Evolutionary conservation across 164 flowering plant genomes (phyloP), one percentile per base, ranked within the genome.

Genomic region (Magnolia changhungtana): DNA sequence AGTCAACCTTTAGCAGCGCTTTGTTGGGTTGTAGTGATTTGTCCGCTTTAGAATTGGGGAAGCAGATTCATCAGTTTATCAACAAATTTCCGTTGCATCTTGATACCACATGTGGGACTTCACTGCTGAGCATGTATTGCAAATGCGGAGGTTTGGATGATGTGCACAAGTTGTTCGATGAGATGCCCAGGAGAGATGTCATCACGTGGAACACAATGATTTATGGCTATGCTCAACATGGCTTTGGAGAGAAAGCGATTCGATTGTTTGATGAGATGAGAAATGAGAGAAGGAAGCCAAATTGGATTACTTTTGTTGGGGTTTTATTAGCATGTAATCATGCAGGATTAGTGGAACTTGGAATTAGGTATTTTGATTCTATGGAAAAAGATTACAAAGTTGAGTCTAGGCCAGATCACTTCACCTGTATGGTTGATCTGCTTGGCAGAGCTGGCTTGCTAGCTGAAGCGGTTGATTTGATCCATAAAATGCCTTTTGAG

Each of bases 391-490:
- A 78, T 29, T 78, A 80, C 59, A 72, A 75, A 24, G 50, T 83
- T 71, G 79, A 75, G 65, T 67, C 75, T 37, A 80, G 27, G 76
- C 81, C 81, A 10, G 81, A 80, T 73, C 85, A 80, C 64, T 83
- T 80, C 63, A 74, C 82, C 2, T 80, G 82, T 67, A 78, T 83
- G 81, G 83, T 80, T 67, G 85, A 83, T 79, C 80, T 83, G 19
- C 83, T 83, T 68, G 85, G 85, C 50, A 78, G 83, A 71, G 85
- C 85, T 45, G 85, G 85, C 61, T 63, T 76, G 69, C 74, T 83
- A 7, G 65, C 50, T 1, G 75, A 77, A 65, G 85, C 82, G 1
- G 79, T 76, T 18, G 76, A 79, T 16, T 70, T 82, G 80, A 82
- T 82, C 8, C 64, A 65, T 7, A 23, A 37, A 71, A 82, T 82